phyloP scores from a whole-genome alignment of 129 eudicot species.

The Saposhnikovia divaricata region DNA sequence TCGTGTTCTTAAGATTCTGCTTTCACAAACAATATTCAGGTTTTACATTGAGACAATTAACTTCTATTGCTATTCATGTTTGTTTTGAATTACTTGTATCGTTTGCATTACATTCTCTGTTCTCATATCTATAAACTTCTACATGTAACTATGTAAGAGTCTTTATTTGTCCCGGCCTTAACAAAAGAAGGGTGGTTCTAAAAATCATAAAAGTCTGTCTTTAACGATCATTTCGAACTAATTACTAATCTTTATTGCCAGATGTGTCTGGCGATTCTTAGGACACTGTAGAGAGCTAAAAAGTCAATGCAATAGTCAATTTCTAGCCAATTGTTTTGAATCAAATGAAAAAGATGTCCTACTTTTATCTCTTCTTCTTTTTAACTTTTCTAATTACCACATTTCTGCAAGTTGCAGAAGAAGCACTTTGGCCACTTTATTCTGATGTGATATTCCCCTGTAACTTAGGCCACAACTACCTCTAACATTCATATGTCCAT shows the following conservation, averaged over 20 bases:
- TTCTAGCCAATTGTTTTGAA: conserved; percentile 12
- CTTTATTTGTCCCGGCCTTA: neutral
- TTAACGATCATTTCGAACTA: neutral
- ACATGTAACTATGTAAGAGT: neutral
- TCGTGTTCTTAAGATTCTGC: conserved; percentile 13
- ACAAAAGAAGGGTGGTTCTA: neutral
- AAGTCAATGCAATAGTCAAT: conserved; percentile 13
- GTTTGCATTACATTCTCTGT: conserved; percentile 3
- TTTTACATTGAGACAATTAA: neutral
- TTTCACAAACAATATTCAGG: neutral
- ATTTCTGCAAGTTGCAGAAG: conserved; percentile 30
- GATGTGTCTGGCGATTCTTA: neutral
- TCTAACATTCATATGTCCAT: neutral
- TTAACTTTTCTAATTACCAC: conserved; percentile 11
- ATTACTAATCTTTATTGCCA: neutral
- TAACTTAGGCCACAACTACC: conserved; percentile 4
- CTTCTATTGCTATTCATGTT: neutral
- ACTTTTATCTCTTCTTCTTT: conserved; percentile 12
- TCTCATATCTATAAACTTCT: neutral
- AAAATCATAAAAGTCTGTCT: neutral
- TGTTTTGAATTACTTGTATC: conserved; percentile 1
- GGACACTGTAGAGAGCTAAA: conserved; percentile 11
- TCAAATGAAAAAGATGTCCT: conserved; percentile 37
- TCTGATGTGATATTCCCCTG: conserved; percentile 25
- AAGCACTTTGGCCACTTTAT: conserved; percentile 30